A percentile compares a stretch with the other conserved stretches of the same genome.
phyloP scores from a whole-genome alignment of 306 rosid genomes.

The Vigna mungo region DNA sequence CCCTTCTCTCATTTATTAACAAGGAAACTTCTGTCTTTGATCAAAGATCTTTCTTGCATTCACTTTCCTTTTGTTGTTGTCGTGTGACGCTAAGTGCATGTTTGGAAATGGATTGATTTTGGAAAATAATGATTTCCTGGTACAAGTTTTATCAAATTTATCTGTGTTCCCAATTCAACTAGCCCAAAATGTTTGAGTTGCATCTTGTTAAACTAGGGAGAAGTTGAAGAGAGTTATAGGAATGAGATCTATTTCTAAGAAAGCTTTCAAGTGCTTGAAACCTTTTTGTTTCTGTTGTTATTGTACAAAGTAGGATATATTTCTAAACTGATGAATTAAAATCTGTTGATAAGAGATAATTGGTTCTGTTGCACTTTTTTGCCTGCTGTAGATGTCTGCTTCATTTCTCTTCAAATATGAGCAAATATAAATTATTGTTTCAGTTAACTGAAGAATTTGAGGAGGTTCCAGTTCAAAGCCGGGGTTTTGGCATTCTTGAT shows the following conservation, averaged over 20 bases:
- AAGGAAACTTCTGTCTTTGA: slow-evolving; percentile 24
- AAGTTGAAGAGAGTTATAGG: slow-evolving; percentile 8
- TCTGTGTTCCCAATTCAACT: slow-evolving; percentile 26
- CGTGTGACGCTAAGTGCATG: slow-evolving; percentile 5
- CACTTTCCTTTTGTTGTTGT: slow-evolving; percentile 8
- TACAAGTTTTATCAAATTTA: background rate
- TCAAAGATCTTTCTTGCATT: slow-evolving; percentile 25
- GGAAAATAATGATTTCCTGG: background rate
- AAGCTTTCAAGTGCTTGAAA: slow-evolving; percentile 2
- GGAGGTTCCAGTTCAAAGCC: slow-evolving; percentile 95
- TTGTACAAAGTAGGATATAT: background rate
- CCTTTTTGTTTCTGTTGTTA: slow-evolving; percentile 1
- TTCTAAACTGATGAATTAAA: slow-evolving; percentile 13
- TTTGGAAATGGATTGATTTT: background rate
- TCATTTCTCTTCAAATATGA: slow-evolving; percentile 18
- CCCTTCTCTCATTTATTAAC: slow-evolving; percentile 1
- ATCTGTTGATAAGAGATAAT: background rate
- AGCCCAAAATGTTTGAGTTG: slow-evolving; percentile 6
- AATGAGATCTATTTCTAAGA: background rate
- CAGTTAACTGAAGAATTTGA: slow-evolving; percentile 95
- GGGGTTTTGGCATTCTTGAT: slow-evolving; percentile 97
- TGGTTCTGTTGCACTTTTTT: slow-evolving; percentile 20
- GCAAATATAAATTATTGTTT: slow-evolving; percentile 21
- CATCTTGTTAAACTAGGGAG: slow-evolving; percentile 24
- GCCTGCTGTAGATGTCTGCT: slow-evolving; percentile 31